These are phyloP conservation scores for Didymella pomorum DNA, from an alignment of 2,329 filamentous ascomycete genomes.

Conservation along the genomic window DNA sequence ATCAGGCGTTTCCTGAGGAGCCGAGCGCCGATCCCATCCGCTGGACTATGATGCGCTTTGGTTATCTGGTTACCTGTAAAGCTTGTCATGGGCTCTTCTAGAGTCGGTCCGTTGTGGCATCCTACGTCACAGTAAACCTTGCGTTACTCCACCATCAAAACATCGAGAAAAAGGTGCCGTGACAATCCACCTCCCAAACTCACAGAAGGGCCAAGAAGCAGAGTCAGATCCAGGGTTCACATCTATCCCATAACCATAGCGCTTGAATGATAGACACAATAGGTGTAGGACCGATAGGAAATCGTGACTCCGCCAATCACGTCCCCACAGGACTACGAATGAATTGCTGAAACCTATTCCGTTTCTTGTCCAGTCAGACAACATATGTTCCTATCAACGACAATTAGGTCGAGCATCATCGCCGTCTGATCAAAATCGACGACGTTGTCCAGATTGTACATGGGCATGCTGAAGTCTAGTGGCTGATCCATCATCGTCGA, in stretches of 20 bases:
- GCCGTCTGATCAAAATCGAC: constrained; percentile 42
- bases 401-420: constrained; percentile 45
- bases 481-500: constrained; percentile 50
- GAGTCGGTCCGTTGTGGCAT: too few species aligned
- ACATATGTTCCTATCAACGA: constrained; percentile 42
- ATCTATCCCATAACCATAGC: constrained; percentile 39
- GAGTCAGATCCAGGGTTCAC: constrained; percentile 31
- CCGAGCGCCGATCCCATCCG: too few species aligned
- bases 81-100: too few species aligned
- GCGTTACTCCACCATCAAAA: too few species aligned
- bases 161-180: too few species aligned
- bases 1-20: too few species aligned
- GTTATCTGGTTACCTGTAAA: too few species aligned
- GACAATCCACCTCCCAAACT: too few species aligned
- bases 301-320: constrained; percentile 31
- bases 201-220: too few species aligned
- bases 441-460: constrained; percentile 44
- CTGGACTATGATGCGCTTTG: too few species aligned
- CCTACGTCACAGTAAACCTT: too few species aligned
- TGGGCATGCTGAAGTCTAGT: constrained; percentile 46
- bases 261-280: constrained; percentile 47
- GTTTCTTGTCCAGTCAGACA: constrained; percentile 47
- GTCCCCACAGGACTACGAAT: constrained; percentile 47
- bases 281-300: constrained; percentile 29
- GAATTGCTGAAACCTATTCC: constrained; percentile 50